Percentiles rank a stretch among this genome's conserved stretches.
Evolutionary conservation across 352 stramenopile genomes (phyloP).

Genomic region (Phytophthora parvispora): DNA sequence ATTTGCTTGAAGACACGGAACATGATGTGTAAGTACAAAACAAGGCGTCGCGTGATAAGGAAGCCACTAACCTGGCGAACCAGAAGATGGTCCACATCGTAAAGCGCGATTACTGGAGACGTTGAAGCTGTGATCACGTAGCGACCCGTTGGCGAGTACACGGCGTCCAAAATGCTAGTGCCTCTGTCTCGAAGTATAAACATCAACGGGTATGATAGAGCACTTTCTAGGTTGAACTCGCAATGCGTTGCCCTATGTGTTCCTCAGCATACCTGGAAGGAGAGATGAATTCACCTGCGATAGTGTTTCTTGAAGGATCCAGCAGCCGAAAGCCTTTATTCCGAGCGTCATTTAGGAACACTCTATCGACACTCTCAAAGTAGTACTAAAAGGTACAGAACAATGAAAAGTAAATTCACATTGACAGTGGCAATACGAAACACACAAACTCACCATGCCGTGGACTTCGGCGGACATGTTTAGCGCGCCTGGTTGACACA

Average conservation of each 20-base stretch:
- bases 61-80: conserved; percentile 51
- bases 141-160: conserved; percentile 49
- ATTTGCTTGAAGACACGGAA: conserved; percentile 53
- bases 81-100: conserved; percentile 56
- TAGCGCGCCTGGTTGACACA: conserved; percentile 34
- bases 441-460: conserved; percentile 46
- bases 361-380: conserved; percentile 48
- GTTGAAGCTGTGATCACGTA: conserved; percentile 62
- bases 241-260: not conserved
- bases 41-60: not conserved
- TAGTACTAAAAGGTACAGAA: conserved; percentile 28
- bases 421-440: not conserved
- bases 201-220: not conserved
- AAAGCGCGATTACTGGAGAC: conserved; percentile 62
- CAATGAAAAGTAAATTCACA: not conserved
- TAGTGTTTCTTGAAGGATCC: conserved; percentile 31
- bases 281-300: conserved; percentile 19
- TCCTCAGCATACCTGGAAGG: conserved; percentile 9
- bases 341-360: conserved; percentile 46
- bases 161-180: conserved; percentile 45
- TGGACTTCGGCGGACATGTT: conserved; percentile 54
- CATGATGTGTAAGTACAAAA: not conserved
- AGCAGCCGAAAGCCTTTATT: conserved; percentile 52
- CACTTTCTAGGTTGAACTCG: not conserved
- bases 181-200: conserved; percentile 2